phyloP scores from a whole-genome alignment of 106 monocot genomes.

The Dioscorea dumetorum region DNA sequence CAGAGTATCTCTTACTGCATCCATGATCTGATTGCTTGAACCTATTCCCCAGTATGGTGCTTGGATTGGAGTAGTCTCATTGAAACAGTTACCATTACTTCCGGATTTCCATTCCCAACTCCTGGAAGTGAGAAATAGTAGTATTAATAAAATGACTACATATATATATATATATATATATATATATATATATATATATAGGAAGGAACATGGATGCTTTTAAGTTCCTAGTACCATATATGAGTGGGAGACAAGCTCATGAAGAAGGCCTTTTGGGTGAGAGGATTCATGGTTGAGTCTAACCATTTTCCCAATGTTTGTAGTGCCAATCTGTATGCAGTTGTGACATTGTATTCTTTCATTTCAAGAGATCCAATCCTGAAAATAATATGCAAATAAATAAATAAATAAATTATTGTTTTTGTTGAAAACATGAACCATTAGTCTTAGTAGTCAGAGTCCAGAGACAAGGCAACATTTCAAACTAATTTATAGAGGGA shows the following conservation, averaged over 20 bases:
- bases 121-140: constrained; percentile 2
- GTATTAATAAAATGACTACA: too few relatives aligned
- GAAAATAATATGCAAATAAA: background rate
- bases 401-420: too few relatives aligned
- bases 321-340: constrained; percentile 25
- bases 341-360: constrained; percentile 15
- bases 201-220: too few relatives aligned
- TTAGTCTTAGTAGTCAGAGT: too few relatives aligned
- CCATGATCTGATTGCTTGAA: constrained; percentile 21
- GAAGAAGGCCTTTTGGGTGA: constrained; percentile 30
- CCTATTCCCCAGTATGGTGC: constrained; percentile 17
- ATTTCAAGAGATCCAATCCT: constrained; percentile 17
- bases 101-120: constrained; percentile 29
- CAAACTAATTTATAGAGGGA: too few relatives aligned
- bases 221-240: constrained; percentile 12
- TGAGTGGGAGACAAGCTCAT: constrained; percentile 40
- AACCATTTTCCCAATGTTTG: constrained; percentile 28
- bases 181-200: too few relatives aligned
- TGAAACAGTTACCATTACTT: constrained; percentile 26
- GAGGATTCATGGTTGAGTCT: constrained; percentile 22
- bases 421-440: too few relatives aligned
- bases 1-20: constrained; percentile 9
- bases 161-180: too few relatives aligned
- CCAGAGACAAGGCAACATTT: too few relatives aligned
- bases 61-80: constrained; percentile 20